Evolutionary conservation across 2,329 filamentous ascomycete genomes (phyloP).

Genomic region (Cytospora paraplurivora): DNA sequence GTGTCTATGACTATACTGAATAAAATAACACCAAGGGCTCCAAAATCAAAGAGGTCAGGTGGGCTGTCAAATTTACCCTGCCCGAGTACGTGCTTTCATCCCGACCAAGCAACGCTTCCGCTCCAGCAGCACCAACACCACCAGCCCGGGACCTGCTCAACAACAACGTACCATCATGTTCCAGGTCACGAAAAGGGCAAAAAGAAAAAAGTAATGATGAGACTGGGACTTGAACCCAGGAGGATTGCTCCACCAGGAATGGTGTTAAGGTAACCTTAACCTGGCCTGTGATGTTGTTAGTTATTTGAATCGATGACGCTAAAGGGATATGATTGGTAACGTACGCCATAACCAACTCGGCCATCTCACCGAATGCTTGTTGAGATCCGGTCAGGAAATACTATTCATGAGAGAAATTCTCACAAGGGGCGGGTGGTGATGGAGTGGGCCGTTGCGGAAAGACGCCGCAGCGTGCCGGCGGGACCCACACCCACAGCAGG

Average conservation of each 20-base stretch:
- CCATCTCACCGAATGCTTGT: slow-evolving; percentile 16
- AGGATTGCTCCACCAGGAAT: slow-evolving; percentile 29
- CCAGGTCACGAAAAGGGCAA: not conserved
- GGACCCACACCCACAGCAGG: not conserved
- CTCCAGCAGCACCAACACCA: no score
- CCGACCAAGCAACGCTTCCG: no score
- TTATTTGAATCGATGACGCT: not conserved
- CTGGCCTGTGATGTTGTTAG: slow-evolving; percentile 7
- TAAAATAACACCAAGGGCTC: no score
- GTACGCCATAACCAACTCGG: slow-evolving; percentile 18
- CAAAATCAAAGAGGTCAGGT: no score
- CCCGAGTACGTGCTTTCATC: no score
- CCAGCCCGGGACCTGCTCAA: no score
- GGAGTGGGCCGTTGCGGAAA: not conserved
- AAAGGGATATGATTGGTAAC: not conserved
- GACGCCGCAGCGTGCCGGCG: not conserved
- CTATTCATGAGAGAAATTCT: not conserved
- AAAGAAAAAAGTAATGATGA: slow-evolving; percentile 18
- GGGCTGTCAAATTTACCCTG: no score
- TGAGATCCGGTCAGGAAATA: not conserved
- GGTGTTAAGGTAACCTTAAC: slow-evolving; percentile 28
- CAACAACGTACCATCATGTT: slow-evolving; percentile 1
- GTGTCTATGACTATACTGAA: no score
- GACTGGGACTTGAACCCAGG: slow-evolving; percentile 29
- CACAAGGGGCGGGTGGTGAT: not conserved